Percentiles rank a stretch among this genome's conserved stretches.
These are phyloP conservation scores for Ceratobasidium sp. DNA, from an alignment of 1,284 basidiomycete species.

Conservation along the genomic window DNA sequence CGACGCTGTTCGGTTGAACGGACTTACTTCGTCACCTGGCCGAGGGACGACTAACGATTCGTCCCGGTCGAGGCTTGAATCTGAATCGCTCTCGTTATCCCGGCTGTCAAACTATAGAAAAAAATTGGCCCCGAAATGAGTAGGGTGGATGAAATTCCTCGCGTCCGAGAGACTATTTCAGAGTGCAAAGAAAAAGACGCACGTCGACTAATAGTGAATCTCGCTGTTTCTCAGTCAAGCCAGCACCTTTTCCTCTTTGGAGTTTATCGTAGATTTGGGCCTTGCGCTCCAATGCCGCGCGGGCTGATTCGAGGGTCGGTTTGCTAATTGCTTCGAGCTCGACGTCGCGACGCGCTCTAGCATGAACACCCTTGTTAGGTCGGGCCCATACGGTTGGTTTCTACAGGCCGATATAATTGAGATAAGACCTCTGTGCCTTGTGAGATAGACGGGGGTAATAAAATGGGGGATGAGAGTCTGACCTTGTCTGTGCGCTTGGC, in stretches of 20 bases:
- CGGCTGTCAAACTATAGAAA: conserved; percentile 60
- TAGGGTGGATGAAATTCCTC: too few species aligned
- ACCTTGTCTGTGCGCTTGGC: conserved; percentile 74
- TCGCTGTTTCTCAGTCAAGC: conserved; percentile 79
- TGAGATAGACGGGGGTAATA: conserved; percentile 8
- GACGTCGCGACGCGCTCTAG: conserved; percentile 69
- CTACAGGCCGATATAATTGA: conserved; percentile 54
- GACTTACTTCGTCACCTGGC: conserved; percentile 57
- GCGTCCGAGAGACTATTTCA: too few species aligned
- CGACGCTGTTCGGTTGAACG: conserved; percentile 19
- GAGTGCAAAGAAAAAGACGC: conserved; percentile 56
- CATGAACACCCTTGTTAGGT: conserved; percentile 74
- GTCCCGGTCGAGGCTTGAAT: conserved; percentile 67
- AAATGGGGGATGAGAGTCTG: background rate
- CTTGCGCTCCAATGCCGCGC: conserved; percentile 78
- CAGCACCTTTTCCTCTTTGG: conserved; percentile 80
- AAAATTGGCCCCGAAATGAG: background rate
- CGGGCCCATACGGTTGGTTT: conserved; percentile 77
- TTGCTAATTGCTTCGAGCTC: conserved; percentile 71
- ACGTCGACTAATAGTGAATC: conserved; percentile 86
- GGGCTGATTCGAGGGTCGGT: conserved; percentile 74
- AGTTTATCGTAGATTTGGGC: conserved; percentile 85
- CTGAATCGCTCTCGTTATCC: conserved; percentile 46
- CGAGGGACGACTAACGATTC: conserved; percentile 71
- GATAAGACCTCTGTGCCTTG: background rate